Evolutionary conservation across 257 asterid genomes (phyloP).

Genomic region (Nicotiana paniculata): DNA sequence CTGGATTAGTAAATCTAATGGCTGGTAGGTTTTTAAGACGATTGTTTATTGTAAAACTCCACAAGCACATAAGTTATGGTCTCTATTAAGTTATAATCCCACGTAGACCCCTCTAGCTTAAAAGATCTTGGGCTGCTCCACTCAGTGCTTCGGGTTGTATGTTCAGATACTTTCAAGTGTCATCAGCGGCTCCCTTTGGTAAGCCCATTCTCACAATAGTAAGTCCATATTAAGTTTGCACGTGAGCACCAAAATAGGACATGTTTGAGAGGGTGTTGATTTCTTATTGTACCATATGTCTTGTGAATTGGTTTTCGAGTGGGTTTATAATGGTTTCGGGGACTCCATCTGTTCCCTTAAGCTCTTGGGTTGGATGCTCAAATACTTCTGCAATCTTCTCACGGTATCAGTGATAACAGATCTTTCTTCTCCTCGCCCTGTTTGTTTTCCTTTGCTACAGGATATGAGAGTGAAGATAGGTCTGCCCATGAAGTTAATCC

Average conservation of each 20-base stretch:
- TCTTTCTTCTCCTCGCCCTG: neutral
- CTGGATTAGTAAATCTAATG: neutral
- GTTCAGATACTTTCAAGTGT: neutral
- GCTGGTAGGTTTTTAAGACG: neutral
- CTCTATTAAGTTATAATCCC: neutral
- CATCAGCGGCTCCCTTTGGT: neutral
- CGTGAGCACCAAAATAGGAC: neutral
- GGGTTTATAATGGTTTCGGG: neutral
- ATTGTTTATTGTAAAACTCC: neutral
- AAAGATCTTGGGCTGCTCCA: neutral
- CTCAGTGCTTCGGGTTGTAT: neutral
- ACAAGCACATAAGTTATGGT: neutral
- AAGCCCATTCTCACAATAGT: neutral
- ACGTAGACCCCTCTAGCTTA: neutral
- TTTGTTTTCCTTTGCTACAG: constrained; percentile 32
- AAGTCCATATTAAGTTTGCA: neutral
- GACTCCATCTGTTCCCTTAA: neutral
- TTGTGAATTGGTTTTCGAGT: neutral
- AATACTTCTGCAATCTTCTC: neutral
- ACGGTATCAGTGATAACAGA: neutral
- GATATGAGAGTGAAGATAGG: constrained; percentile 90
- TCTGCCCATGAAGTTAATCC: constrained; percentile 72
- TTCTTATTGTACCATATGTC: neutral
- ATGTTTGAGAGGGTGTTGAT: neutral
- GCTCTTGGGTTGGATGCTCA: neutral